These are phyloP conservation scores for Copromyces sp. DNA, from an alignment of 495 filamentous ascomycete species.

Conservation along the genomic window DNA sequence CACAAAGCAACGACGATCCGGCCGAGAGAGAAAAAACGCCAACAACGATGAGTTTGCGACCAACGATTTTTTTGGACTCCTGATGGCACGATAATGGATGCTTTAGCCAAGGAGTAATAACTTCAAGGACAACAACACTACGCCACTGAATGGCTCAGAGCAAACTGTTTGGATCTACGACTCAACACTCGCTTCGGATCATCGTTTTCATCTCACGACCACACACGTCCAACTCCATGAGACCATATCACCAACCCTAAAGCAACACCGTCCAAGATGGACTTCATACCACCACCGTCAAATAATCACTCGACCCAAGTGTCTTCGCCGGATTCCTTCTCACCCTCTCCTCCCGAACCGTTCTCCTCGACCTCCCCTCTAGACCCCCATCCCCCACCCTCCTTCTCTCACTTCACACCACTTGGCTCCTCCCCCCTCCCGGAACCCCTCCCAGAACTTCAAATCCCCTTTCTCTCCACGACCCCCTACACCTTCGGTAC, in stretches of 20 bases:
- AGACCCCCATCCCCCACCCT: neutral
- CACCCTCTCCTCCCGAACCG: neutral
- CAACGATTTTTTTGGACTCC: neutral
- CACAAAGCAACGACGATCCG: neutral
- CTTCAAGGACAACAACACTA: neutral
- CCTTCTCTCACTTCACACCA: neutral
- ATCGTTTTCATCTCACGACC: neutral
- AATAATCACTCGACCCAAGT: neutral
- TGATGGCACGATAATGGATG: neutral
- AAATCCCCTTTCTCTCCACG: constrained; percentile 18
- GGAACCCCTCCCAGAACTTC: neutral
- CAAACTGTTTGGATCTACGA: neutral
- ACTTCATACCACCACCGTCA: constrained; percentile 15
- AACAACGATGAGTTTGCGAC: neutral
- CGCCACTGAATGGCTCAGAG: no score
- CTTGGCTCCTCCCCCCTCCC: neutral
- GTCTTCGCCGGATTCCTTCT: neutral
- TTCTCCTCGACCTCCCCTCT: neutral
- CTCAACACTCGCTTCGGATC: neutral
- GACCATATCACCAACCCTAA: neutral
- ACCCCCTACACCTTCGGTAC: constrained; percentile 12
- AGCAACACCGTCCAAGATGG: constrained; percentile 4
- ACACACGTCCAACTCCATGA: neutral
- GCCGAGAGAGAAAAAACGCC: neutral
- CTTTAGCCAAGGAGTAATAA: neutral